Conservation (phyloP, 176 grass and related monocot genomes). For the Zoysia japonica region DNA sequence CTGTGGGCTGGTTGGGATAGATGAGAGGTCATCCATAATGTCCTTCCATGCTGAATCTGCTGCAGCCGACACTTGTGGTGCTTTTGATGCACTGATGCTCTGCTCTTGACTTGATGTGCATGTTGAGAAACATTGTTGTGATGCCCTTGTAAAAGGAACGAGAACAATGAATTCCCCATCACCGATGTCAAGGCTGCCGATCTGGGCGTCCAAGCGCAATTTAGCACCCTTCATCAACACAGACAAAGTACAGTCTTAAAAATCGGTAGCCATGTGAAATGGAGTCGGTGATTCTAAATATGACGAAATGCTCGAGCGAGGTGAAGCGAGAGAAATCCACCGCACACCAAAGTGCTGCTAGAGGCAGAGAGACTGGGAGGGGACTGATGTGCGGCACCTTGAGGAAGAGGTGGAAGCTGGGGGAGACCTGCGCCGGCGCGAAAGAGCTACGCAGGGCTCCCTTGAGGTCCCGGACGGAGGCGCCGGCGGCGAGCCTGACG, state of each 20-base stretch:
- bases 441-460: conserved; percentile 64
- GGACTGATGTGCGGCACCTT: conserved; percentile 47
- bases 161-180: conserved; percentile 61
- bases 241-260: neutral
- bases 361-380: neutral
- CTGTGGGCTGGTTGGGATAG: conserved; percentile 45
- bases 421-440: conserved; percentile 59
- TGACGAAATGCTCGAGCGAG: neutral
- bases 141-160: conserved; percentile 59
- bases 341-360: neutral
- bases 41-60: conserved; percentile 72
- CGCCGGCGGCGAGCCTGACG: conserved; percentile 38
- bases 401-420: conserved; percentile 82
- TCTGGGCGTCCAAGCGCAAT: conserved; percentile 50
- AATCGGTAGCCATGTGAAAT: neutral
- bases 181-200: conserved; percentile 28
- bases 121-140: conserved; percentile 21
- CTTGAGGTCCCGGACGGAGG: conserved; percentile 77
- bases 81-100: conserved; percentile 13
- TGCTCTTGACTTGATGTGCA: conserved; percentile 23
- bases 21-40: conserved; percentile 81
- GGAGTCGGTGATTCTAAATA: neutral
- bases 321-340: neutral
- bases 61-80: conserved; percentile 32
- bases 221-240: conserved; percentile 64